Conservation (phyloP, 192 early-diverging fungal genomes). For the Coemansia sp. region DNA sequence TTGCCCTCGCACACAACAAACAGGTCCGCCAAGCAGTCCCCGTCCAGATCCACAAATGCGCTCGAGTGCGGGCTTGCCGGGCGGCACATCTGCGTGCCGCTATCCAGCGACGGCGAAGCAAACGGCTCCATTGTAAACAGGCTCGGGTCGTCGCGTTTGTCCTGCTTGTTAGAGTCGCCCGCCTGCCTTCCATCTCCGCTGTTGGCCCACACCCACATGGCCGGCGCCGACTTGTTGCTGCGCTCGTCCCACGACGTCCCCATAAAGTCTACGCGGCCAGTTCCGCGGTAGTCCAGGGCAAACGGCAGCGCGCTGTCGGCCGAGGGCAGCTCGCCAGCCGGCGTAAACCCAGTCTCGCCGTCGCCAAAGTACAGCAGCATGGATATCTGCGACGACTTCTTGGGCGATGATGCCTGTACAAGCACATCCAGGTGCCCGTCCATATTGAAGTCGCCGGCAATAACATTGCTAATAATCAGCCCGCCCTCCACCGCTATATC, state of each 20-base stretch:
- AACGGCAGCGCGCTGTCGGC: slow-evolving; percentile 24
- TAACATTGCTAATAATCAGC: slow-evolving; percentile 66
- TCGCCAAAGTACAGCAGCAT: slow-evolving; percentile 78
- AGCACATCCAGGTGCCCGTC: slow-evolving; percentile 86
- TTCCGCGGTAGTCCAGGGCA: slow-evolving; percentile 37
- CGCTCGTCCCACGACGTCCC: slow-evolving; percentile 23
- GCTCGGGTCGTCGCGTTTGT: slow-evolving; percentile 24
- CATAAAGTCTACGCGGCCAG: slow-evolving; percentile 15
- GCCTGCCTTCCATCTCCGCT: slow-evolving; percentile 49
- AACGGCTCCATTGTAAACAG: slow-evolving; percentile 13
- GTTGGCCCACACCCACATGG: slow-evolving; percentile 21
- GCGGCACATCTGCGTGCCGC: slow-evolving; percentile 55
- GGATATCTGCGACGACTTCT: slow-evolving; percentile 45
- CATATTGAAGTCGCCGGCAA: slow-evolving; percentile 85
- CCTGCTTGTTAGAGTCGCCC: slow-evolving; percentile 53
- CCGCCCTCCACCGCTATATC: slow-evolving; percentile 46
- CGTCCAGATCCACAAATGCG: slow-evolving; percentile 89
- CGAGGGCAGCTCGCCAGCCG: slow-evolving; percentile 16
- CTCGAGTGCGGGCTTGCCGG: slow-evolving; percentile 82
- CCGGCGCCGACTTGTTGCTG: neutral
- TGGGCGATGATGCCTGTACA: slow-evolving; percentile 63
- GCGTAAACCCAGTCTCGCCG: slow-evolving; percentile 61
- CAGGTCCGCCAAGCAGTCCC: slow-evolving; percentile 80
- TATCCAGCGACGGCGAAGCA: slow-evolving; percentile 5
- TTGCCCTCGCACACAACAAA: slow-evolving; percentile 70